Conservation (phyloP, 495 filamentous ascomycete genomes). For the Articulospora tetracladia region DNA sequence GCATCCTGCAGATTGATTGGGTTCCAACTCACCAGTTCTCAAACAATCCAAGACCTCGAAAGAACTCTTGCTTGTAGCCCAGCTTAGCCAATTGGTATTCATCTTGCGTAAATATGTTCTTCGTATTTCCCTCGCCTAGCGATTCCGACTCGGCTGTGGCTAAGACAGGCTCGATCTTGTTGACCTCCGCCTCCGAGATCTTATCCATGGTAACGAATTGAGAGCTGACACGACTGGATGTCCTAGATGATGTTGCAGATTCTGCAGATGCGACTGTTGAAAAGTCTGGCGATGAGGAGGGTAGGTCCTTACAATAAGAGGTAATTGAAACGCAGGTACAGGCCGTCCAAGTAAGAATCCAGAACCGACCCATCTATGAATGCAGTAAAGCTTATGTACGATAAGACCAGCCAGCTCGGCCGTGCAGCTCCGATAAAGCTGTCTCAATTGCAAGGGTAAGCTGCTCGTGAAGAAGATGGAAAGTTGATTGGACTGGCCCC, state of each 20-base stretch:
- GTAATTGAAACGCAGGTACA: neutral
- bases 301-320: neutral
- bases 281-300: neutral
- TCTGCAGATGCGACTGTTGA: neutral
- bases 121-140: slow-evolving; percentile 1
- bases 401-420: too few relatives aligned
- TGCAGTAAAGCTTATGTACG: too few relatives aligned
- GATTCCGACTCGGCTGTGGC: neutral
- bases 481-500: neutral
- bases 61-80: slow-evolving; percentile 29
- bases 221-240: neutral
- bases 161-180: slow-evolving; percentile 14
- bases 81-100: slow-evolving; percentile 23
- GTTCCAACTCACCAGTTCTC: slow-evolving; percentile 26
- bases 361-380: too few relatives aligned
- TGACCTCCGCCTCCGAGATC: neutral
- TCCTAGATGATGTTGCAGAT: neutral
- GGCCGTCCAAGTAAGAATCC: too few relatives aligned
- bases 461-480: neutral
- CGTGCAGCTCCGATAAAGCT: neutral
- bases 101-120: slow-evolving; percentile 19
- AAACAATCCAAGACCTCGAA: slow-evolving; percentile 27
- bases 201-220: slow-evolving; percentile 6
- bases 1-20: neutral
- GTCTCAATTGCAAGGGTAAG: too few relatives aligned